These are phyloP conservation scores for Trametes cingulata DNA, from an alignment of 768 basidiomycete genomes.

Conservation along the genomic window DNA sequence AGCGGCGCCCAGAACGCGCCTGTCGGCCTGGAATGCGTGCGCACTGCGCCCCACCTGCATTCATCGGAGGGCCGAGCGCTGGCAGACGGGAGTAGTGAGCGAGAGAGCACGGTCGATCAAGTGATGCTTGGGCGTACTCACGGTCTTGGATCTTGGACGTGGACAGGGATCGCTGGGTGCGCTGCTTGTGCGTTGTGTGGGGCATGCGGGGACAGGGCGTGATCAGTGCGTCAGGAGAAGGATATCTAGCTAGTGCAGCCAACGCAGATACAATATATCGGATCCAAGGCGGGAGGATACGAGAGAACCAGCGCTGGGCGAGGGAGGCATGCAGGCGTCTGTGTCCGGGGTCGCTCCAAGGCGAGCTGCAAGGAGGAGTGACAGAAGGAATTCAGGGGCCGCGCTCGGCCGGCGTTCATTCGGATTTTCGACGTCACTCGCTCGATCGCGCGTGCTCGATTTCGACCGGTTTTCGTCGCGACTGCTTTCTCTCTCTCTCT, in stretches of 20 bases:
- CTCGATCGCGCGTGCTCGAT: neutral
- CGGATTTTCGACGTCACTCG: conserved; percentile 15
- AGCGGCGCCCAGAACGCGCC: neutral
- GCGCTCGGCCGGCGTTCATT: conserved; percentile 13
- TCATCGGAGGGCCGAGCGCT: neutral
- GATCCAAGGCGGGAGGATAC: neutral
- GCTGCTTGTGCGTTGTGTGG: neutral
- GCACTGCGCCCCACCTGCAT: conserved; percentile 11
- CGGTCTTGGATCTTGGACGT: neutral
- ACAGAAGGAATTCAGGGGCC: conserved; percentile 9
- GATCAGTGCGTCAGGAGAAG: neutral
- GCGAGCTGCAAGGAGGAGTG: conserved; percentile 8
- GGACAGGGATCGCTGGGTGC: neutral
- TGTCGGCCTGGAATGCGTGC: neutral
- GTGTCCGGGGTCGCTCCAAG: conserved; percentile 11
- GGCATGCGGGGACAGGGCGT: conserved; percentile 7
- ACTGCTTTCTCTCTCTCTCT: neutral
- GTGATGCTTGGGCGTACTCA: neutral
- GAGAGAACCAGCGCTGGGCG: neutral
- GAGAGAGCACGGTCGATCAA: conserved; percentile 2
- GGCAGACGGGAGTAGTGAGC: neutral
- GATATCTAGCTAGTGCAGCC: too few relatives aligned
- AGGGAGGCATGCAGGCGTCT: neutral
- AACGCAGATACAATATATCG: too few relatives aligned
- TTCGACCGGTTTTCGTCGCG: neutral